Evolutionary conservation across 2,329 filamentous ascomycete genomes (phyloP).

Genomic region (Fusarium sterilihyphosum): DNA sequence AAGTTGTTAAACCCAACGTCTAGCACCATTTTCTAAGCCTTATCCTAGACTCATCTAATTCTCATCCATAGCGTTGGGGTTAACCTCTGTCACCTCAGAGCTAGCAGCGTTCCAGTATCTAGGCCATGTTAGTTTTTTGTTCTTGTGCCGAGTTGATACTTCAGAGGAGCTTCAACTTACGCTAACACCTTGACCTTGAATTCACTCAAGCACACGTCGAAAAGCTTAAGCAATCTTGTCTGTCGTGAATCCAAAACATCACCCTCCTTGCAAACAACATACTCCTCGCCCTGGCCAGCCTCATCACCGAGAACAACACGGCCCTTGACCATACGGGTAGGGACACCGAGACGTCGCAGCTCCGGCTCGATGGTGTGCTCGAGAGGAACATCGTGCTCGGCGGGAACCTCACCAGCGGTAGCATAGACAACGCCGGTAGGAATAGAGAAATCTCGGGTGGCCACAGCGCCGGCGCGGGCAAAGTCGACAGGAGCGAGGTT

Average conservation of each 20-base stretch:
- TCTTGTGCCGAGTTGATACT: not conserved
- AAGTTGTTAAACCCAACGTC: slow-evolving; percentile 41
- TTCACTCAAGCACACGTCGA: slow-evolving; percentile 89
- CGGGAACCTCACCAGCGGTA: slow-evolving; percentile 80
- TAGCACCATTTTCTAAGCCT: slow-evolving; percentile 36
- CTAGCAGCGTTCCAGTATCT: slow-evolving; percentile 72
- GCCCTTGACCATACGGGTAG: slow-evolving; percentile 87
- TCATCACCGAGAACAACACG: slow-evolving; percentile 77
- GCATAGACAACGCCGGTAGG: slow-evolving; percentile 86
- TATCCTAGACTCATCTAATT: slow-evolving; percentile 19
- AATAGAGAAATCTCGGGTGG: slow-evolving; percentile 79
- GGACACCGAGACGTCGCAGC: slow-evolving; percentile 87
- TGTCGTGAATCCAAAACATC: slow-evolving; percentile 89
- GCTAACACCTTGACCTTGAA: slow-evolving; percentile 86
- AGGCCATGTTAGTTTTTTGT: slow-evolving; percentile 15
- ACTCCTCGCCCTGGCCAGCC: slow-evolving; percentile 65
- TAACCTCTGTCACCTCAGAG: slow-evolving; percentile 67
- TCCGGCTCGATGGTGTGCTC: slow-evolving; percentile 91
- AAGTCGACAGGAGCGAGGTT: slow-evolving; percentile 83
- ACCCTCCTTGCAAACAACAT: slow-evolving; percentile 85
- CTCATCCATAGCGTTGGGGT: slow-evolving; percentile 52
- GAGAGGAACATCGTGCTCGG: slow-evolving; percentile 85
- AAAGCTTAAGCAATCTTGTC: slow-evolving; percentile 92
- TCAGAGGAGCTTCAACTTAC: slow-evolving; percentile 54
- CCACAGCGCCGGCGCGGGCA: slow-evolving; percentile 83